Evolutionary conservation across 1,284 basidiomycete species (phyloP).

Genomic region (Irpex sp.): DNA sequence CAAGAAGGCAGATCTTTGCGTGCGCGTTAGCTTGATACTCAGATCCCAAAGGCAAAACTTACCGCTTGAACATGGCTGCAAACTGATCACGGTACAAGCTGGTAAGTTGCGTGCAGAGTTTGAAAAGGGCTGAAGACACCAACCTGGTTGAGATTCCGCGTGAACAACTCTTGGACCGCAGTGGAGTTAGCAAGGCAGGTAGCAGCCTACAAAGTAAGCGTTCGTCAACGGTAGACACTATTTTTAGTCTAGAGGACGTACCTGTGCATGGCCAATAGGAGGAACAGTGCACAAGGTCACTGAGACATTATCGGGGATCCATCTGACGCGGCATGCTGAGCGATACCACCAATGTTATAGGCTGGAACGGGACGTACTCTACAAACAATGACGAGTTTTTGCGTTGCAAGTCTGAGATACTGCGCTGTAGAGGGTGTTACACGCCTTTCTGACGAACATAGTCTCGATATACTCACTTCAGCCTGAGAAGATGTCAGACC

Average conservation of each 20-base stretch:
- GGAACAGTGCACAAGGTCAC: conserved; percentile 81
- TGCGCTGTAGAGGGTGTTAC: conserved; percentile 28
- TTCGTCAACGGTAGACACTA: not conserved
- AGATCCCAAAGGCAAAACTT: not conserved
- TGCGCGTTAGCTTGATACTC: not conserved
- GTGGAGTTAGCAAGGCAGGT: conserved; percentile 85
- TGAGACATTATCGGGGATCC: conserved; percentile 85
- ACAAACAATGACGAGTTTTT: conserved; percentile 78
- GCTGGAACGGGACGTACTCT: conserved; percentile 46
- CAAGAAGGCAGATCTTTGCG: conserved; percentile 61
- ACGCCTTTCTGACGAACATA: not conserved
- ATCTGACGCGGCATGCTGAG: conserved; percentile 37
- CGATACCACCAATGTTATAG: conserved; percentile 11
- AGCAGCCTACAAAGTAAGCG: conserved; percentile 48
- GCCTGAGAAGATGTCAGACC: conserved; percentile 39
- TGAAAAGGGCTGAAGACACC: conserved; percentile 14
- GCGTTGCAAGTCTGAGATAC: conserved; percentile 56
- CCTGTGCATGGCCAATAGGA: conserved; percentile 75
- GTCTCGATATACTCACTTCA: conserved; percentile 40
- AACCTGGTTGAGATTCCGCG: conserved; percentile 69
- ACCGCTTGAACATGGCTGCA: conserved; percentile 74
- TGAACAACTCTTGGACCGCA: conserved; percentile 88
- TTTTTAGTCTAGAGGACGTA: conserved; percentile 17
- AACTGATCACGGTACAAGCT: conserved; percentile 46
- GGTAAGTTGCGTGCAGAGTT: not conserved